These are phyloP conservation scores for Coemansia sp. DNA, from an alignment of 192 early-diverging fungal species.

Conservation along the genomic window DNA sequence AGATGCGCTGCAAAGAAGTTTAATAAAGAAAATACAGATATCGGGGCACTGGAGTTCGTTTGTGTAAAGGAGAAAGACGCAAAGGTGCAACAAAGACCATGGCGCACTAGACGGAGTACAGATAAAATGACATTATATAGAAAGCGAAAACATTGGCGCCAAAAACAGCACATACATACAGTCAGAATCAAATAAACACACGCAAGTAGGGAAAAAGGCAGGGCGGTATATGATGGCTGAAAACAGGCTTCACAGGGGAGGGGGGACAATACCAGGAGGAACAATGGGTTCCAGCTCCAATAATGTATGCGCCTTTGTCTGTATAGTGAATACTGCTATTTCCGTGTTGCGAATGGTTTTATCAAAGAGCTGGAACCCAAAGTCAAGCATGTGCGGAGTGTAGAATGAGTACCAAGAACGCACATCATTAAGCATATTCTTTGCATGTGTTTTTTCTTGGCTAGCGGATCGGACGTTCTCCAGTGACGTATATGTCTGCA, in stretches of 20 bases:
- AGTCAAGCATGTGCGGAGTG: no score
- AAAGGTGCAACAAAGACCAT: slow-evolving; percentile 1
- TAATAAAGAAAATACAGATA: not conserved
- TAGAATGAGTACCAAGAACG: no score
- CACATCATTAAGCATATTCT: no score
- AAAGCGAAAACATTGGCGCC: not conserved
- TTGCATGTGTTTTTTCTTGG: not conserved
- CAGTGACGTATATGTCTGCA: not conserved
- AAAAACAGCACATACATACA: not conserved
- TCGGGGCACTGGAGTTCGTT: not conserved
- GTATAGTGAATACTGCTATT: not conserved
- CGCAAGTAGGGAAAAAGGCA: not conserved
- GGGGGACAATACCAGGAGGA: not conserved
- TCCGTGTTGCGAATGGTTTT: no score
- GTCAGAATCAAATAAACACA: not conserved
- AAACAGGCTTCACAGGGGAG: not conserved
- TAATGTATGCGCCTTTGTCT: not conserved
- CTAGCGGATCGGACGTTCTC: not conserved
- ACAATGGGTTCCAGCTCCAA: slow-evolving; percentile 2
- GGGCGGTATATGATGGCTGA: not conserved
- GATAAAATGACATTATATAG: slow-evolving; percentile 3
- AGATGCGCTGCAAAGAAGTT: not conserved
- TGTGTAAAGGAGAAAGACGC: slow-evolving; percentile 10
- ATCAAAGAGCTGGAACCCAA: no score
- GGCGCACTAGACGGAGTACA: not conserved